Percentiles rank a stretch among this genome's conserved stretches.
phyloP scores from a whole-genome alignment of 2,329 filamentous ascomycete species.

The Acephala macrosclerotiorum region DNA sequence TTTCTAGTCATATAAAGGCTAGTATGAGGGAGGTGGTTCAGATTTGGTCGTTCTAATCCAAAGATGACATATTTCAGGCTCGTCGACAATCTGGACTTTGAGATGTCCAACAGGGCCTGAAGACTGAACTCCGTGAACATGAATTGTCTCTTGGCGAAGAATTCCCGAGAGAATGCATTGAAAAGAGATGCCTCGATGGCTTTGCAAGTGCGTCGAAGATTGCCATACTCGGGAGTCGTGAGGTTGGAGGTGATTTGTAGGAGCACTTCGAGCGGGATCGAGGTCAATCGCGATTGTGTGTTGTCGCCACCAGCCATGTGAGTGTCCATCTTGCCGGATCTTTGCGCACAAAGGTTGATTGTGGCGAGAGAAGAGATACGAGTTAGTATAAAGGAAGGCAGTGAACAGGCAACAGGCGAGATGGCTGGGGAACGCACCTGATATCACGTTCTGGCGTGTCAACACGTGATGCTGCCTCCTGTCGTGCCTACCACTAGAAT shows the following conservation, averaged over 20 bases:
- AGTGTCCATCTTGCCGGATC: constrained; percentile 6
- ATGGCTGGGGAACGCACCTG: neutral
- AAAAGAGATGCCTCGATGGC: constrained; percentile 61
- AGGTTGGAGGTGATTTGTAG: constrained; percentile 60
- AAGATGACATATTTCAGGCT: constrained; percentile 59
- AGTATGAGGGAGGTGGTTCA: constrained; percentile 36
- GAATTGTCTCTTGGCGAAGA: constrained; percentile 72
- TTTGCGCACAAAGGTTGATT: neutral
- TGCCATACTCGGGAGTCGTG: constrained; percentile 61
- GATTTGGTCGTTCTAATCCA: constrained; percentile 47
- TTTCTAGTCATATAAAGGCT: constrained; percentile 36
- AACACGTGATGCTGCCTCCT: constrained; percentile 2
- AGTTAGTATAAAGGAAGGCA: neutral
- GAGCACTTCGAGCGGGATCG: constrained; percentile 51
- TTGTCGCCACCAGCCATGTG: neutral
- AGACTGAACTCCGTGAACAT: constrained; percentile 66
- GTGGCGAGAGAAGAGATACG: neutral
- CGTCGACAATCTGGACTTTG: constrained; percentile 45
- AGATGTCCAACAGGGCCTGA: constrained; percentile 50
- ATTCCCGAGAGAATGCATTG: constrained; percentile 64
- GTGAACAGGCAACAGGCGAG: neutral
- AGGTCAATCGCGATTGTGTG: constrained; percentile 19
- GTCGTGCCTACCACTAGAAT: neutral
- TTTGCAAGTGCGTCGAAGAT: constrained; percentile 62
- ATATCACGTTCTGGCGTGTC: neutral